phyloP scores from a whole-genome alignment of 345 rosid species.

The Salix dunnii region DNA sequence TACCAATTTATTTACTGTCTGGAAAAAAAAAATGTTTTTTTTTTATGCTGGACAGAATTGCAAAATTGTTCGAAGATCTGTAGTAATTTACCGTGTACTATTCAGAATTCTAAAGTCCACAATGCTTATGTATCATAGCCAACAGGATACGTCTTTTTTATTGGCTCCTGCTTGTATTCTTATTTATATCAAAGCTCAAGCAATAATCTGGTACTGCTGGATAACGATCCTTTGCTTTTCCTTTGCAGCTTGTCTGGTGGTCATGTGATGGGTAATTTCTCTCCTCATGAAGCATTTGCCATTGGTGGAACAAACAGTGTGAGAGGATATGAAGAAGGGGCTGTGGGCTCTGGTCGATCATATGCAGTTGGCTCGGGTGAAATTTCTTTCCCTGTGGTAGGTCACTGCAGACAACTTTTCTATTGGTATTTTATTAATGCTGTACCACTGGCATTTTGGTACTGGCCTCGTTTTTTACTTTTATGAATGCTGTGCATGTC shows the following conservation, averaged over 20 bases:
- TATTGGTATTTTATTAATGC: not conserved
- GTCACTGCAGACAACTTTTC: slow-evolving; percentile 8
- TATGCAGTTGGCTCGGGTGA: slow-evolving; percentile 84
- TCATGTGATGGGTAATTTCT: slow-evolving; percentile 80
- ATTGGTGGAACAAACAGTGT: slow-evolving; percentile 95
- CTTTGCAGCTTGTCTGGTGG: slow-evolving; percentile 73
- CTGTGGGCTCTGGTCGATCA: slow-evolving; percentile 93
- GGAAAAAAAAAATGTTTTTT: not conserved
- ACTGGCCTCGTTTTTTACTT: not conserved
- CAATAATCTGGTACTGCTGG: slow-evolving; percentile 14
- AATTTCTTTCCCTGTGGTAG: slow-evolving; percentile 81
- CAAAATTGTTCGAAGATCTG: not conserved
- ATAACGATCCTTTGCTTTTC: slow-evolving; percentile 17
- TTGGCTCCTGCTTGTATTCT: slow-evolving; percentile 5
- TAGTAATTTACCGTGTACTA: not conserved
- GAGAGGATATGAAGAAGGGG: slow-evolving; percentile 97
- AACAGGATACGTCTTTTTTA: not conserved
- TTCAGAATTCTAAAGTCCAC: not conserved
- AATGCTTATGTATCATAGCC: not conserved
- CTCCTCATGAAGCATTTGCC: slow-evolving; percentile 90
- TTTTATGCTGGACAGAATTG: not conserved
- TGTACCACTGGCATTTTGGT: not conserved
- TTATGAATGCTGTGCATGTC: not conserved
- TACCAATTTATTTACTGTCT: not conserved
- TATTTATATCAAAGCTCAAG: not conserved